A percentile compares a stretch with the other conserved stretches of the same genome.
Evolutionary conservation across 2,329 filamentous ascomycete species (phyloP).

Genomic region (Camptophora hylomeconis): DNA sequence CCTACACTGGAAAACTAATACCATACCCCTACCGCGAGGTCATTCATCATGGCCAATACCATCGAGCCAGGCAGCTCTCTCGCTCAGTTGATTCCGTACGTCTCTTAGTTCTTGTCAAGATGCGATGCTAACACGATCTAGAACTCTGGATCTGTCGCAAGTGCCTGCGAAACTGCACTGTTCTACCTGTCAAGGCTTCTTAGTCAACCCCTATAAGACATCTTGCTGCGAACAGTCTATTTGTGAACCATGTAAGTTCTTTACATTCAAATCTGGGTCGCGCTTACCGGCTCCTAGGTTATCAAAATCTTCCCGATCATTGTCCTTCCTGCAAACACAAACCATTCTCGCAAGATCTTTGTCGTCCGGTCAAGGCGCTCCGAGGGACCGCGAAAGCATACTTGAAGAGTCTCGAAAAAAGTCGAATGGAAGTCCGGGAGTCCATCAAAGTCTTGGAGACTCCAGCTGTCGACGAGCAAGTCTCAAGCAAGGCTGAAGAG

Average conservation of each 20-base stretch:
- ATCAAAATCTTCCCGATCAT: too few relatives aligned
- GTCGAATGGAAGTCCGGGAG: too few relatives aligned
- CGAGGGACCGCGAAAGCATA: conserved; percentile 87
- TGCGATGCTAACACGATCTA: conserved; percentile 24
- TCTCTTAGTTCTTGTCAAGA: background rate
- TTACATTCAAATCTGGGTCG: too few relatives aligned
- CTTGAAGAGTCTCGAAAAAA: conserved; percentile 73
- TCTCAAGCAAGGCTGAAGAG: conserved; percentile 16
- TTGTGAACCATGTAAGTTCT: conserved; percentile 66
- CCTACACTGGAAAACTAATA: too few relatives aligned
- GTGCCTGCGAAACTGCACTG: conserved; percentile 95
- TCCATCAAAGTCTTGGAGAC: too few relatives aligned
- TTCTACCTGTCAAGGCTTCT: conserved; percentile 82
- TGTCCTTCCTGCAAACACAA: conserved; percentile 91
- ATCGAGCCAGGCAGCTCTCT: conserved; percentile 6
- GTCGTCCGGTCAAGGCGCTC: conserved; percentile 79
- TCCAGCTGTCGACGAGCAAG: conserved; percentile 8
- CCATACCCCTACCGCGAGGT: too few relatives aligned
- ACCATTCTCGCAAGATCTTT: conserved; percentile 73
- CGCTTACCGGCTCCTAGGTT: too few relatives aligned
- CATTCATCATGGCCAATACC: conserved; percentile 3
- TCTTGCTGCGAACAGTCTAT: conserved; percentile 94
- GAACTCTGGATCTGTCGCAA: conserved; percentile 65
- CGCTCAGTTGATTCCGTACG: conserved; percentile 18
- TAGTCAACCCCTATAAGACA: conserved; percentile 77